Percentiles rank a stretch among this genome's conserved stretches.
Evolutionary conservation across 768 basidiomycete species (phyloP).

Genomic region (Hypsizygus marmoreus): DNA sequence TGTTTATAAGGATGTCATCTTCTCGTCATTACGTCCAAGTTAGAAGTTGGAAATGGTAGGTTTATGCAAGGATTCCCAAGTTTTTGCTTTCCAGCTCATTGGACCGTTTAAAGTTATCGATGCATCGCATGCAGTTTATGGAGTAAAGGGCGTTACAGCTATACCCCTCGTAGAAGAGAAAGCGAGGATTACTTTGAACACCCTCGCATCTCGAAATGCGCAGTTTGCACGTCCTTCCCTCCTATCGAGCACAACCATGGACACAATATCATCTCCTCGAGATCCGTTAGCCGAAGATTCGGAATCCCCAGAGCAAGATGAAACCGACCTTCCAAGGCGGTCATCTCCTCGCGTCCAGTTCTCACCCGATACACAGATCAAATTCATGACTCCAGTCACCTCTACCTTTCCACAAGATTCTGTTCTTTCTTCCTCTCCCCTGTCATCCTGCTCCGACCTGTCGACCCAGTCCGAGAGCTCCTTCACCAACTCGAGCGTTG

Average conservation of each 20-base stretch:
- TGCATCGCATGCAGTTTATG: conserved; percentile 59
- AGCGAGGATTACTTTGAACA: conserved; percentile 54
- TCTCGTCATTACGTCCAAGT: conserved; percentile 66
- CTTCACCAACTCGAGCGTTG: conserved; percentile 49
- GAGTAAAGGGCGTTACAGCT: conserved; percentile 65
- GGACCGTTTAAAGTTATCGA: conserved; percentile 58
- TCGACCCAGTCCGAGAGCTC: conserved; percentile 55
- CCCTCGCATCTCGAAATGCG: conserved; percentile 53
- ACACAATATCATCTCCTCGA: conserved; percentile 15
- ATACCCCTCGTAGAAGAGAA: conserved; percentile 72
- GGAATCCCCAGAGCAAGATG: conserved; percentile 15
- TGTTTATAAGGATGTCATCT: conserved; percentile 65
- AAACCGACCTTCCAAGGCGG: conserved; percentile 14
- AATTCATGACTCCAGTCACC: conserved; percentile 41
- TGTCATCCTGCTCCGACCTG: conserved; percentile 50
- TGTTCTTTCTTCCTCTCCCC: conserved; percentile 39
- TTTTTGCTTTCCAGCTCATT: conserved; percentile 5
- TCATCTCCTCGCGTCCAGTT: conserved; percentile 53
- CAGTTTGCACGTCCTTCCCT: conserved; percentile 48
- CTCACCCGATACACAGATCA: conserved; percentile 46
- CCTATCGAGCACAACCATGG: conserved; percentile 29
- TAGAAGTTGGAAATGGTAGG: conserved; percentile 68
- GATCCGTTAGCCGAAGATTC: conserved; percentile 13
- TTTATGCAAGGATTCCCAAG: conserved; percentile 9
- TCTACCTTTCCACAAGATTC: conserved; percentile 24